Base-by-base conservation (phyloP, 78 protist genomes). In the Monosiga brevicollis region DNA sequence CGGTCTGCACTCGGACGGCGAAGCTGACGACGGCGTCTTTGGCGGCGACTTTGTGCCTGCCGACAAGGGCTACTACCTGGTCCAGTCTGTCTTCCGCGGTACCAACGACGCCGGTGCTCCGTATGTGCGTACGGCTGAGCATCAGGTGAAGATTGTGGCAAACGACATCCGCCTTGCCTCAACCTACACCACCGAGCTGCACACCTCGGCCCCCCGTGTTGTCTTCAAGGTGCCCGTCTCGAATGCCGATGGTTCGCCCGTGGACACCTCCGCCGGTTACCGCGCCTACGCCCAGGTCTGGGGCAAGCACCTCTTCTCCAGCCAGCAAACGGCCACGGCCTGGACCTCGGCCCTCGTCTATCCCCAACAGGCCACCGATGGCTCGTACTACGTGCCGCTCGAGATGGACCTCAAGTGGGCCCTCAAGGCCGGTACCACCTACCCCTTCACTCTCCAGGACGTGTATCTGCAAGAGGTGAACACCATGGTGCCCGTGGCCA, bases 21-120 rank as follows among this genome's bases (percentile, higher is more conserved):
- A 22, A 6, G 78, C 78, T 11, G 15, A 75, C 78, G 78, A 75
- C 40, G 78, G 78, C 78, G 78, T 75, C 34, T 75, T 75, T 75
- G 78, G 78, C 40, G 78, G 38, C 40, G 15, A 15, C 38, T 75
- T 75, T 75, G 40, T 38, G 26, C 78, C 78, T 11, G 40, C 6
- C 40, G 40, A 15, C 26, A 15, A 15, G 26, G 78, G 78, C 78
- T 38, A 6, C 26, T 75, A 75, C 78, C 38, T 36, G 26, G 38
- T 75, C 34, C 78, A 38, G 38, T 22, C 78, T 6, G 40, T 38
- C 34, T 15, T 75, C 34, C 26, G 11, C 26, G 78, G 78, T 15
- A 75, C 78, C 26, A 6, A 15, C 40, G 15, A 15, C 40, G 15
- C 6, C 78, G 78, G 78, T 15, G 78, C 40, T 15, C 34, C 78